A percentile compares a stretch with the other conserved stretches of the same genome.
These are phyloP conservation scores for Auriscalpium orientale DNA, from an alignment of 768 basidiomycete genomes.

Conservation along the genomic window DNA sequence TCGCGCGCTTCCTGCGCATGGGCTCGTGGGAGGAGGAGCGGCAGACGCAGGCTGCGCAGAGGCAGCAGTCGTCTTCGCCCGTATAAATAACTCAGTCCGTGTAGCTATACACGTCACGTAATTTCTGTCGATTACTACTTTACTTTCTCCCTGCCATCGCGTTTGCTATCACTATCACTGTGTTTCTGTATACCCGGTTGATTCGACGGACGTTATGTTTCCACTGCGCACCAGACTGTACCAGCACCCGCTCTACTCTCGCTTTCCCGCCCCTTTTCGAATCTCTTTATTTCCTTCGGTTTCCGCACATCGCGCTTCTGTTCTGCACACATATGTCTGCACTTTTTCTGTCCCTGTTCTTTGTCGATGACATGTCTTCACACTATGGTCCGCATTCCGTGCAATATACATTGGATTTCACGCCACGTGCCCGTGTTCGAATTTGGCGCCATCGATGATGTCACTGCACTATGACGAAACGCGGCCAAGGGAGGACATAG, in stretches of 20 bases:
- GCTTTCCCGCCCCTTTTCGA: not conserved
- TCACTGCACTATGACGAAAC: not conserved
- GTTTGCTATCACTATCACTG: too few species aligned
- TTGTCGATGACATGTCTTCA: too few species aligned
- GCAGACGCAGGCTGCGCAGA: slow-evolving; percentile 6
- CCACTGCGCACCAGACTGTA: too few species aligned
- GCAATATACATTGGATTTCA: too few species aligned
- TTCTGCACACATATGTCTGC: not conserved
- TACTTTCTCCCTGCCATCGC: too few species aligned
- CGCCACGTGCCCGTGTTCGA: too few species aligned
- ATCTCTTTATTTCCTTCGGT: slow-evolving; percentile 1
- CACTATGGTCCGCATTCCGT: too few species aligned
- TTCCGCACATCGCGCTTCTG: not conserved
- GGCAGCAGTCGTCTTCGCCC: slow-evolving; percentile 9
- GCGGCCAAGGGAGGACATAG: not conserved
- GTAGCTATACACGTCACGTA: too few species aligned
- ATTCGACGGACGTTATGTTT: too few species aligned
- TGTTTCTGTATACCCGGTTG: too few species aligned
- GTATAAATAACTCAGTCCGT: slow-evolving; percentile 7
- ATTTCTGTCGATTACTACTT: too few species aligned
- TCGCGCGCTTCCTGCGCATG: slow-evolving; percentile 76
- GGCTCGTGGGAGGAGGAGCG: slow-evolving; percentile 60
- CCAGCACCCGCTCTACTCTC: not conserved
- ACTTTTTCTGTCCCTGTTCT: too few species aligned
- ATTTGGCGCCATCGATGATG: not conserved